Base-by-base conservation (phyloP, 2,329 filamentous ascomycete genomes). In the Hirsutella rhossiliensis region DNA sequence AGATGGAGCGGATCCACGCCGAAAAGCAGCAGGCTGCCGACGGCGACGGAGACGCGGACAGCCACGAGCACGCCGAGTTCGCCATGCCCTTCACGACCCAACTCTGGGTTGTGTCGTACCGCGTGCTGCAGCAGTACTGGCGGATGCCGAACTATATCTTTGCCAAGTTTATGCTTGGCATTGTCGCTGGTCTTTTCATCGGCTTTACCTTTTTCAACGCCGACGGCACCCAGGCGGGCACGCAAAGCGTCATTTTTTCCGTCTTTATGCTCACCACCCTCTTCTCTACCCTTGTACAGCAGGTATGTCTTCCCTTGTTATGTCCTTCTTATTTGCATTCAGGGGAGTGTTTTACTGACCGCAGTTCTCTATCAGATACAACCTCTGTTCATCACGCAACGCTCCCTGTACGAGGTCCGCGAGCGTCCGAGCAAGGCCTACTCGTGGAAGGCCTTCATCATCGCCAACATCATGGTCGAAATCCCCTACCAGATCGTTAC, bases 41-140 rank as follows among this genome's bases (percentile, higher is more conserved):
- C 11, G 43, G 50, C 0, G 48, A 42, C 0, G 47, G 49, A 1
- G 52, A 50, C 1, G 53, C 58, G 1, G 54, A 56, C 3, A 28
- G 45, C 0, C 46, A 48, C 1, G 48, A 54, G 60, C 50, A 75
- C 51, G 67, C 75, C 8, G 85, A 92, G 61, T 94, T 94, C 48
- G 87, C 88, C 5, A 83, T 85, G 53, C 80, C 87, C 0, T 84
- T 94, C 55, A 47, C 46, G 0, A 54, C 66, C 0, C 88, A 95
- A 56, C 62, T 90, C 1, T 63, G 60, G 38, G 70, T 79, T 46
- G 84, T 87, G 37, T 78, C 76, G 2, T 53, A 70, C 9, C 79
- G 86, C 45, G 77, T 88, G 6, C 88, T 88, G 62, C 75, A 86
- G 55, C 86, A 92, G 57, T 89, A 89, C 69, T 90, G 86, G 84